Evolutionary conservation across 148 eudicot species (phyloP).

Genomic region (Cornus controversa): DNA sequence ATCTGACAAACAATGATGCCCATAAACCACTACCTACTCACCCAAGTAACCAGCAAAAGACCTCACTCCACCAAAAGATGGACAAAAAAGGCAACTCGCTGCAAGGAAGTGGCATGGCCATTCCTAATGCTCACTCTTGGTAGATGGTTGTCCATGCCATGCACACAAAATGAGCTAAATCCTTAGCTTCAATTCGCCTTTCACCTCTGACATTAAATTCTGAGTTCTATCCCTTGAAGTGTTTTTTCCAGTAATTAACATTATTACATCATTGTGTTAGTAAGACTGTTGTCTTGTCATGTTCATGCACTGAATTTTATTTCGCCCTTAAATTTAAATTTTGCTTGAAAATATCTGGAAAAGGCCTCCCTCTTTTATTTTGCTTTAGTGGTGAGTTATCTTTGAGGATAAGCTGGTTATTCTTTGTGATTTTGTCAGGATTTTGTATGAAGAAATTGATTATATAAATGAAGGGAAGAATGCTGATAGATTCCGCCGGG

Average conservation of each 20-base stretch:
- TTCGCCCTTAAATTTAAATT: not conserved
- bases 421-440: constrained; percentile 50
- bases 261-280: not conserved
- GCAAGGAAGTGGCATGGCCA: too few relatives aligned
- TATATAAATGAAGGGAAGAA: constrained; percentile 97
- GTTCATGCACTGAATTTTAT: not conserved
- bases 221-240: too few relatives aligned
- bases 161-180: too few relatives aligned
- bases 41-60: not conserved
- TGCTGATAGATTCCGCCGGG: constrained; percentile 94
- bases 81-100: too few relatives aligned
- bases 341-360: not conserved
- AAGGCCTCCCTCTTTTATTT: not conserved
- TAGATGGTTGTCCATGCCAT: too few relatives aligned
- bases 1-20: too few relatives aligned
- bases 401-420: constrained; percentile 5
- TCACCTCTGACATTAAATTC: too few relatives aligned
- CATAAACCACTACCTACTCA: not conserved
- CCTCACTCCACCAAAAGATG: not conserved
- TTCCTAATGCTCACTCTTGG: too few relatives aligned
- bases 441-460: constrained; percentile 93
- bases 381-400: not conserved
- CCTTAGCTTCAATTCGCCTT: too few relatives aligned
- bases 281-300: not conserved
- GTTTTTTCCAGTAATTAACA: not conserved